phyloP scores from a whole-genome alignment of 331 rosid genomes.

The Malus hybrid region DNA sequence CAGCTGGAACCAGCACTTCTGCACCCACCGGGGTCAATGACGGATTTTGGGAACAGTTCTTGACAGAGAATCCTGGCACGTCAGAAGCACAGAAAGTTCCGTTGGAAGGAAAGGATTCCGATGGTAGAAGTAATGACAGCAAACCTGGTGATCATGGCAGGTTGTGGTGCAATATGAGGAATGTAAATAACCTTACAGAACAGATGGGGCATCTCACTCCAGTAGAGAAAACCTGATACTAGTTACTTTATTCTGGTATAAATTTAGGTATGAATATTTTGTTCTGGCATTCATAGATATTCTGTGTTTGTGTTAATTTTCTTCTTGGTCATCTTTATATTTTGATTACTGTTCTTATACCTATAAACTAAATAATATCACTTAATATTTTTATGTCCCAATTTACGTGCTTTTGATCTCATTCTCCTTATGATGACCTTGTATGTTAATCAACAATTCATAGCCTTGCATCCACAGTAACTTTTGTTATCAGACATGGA shows the following conservation, averaged over 20 bases:
- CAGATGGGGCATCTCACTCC: slow-evolving; percentile 73
- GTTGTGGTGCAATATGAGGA: slow-evolving; percentile 58
- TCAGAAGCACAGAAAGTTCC: slow-evolving; percentile 50
- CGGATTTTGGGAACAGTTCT: slow-evolving; percentile 79
- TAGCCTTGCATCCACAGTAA: too few species aligned
- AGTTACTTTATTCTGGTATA: slow-evolving; percentile 25
- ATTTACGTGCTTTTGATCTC: background rate
- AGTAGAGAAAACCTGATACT: slow-evolving; percentile 37
- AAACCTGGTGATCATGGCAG: slow-evolving; percentile 33
- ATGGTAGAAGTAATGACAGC: slow-evolving; percentile 45
- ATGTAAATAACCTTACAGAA: slow-evolving; percentile 67
- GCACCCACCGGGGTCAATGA: slow-evolving; percentile 56
- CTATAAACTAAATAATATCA: background rate
- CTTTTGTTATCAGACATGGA: too few species aligned
- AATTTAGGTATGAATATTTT: slow-evolving; percentile 33
- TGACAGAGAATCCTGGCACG: slow-evolving; percentile 88
- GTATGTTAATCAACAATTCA: too few species aligned
- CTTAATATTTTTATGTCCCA: background rate
- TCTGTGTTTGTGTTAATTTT: slow-evolving; percentile 18
- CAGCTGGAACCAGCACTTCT: slow-evolving; percentile 14
- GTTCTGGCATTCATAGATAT: slow-evolving; percentile 3
- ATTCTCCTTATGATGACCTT: background rate
- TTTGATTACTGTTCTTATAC: background rate
- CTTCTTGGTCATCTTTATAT: background rate
- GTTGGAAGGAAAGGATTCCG: slow-evolving; percentile 44